phyloP scores from a whole-genome alignment of 805 yeast genomes.

The Metahyphopichia silvanorum region DNA sequence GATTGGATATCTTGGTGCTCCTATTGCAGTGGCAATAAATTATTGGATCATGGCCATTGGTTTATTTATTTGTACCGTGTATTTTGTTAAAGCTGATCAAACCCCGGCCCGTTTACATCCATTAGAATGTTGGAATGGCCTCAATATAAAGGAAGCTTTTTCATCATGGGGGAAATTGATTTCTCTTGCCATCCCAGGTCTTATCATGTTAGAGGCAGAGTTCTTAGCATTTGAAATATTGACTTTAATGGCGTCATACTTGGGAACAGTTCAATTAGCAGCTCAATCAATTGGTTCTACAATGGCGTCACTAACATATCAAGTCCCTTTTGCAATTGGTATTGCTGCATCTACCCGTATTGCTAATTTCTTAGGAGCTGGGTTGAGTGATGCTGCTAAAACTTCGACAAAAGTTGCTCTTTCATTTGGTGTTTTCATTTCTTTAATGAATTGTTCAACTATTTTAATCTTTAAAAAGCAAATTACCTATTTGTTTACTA shows the following conservation, averaged over 20 bases:
- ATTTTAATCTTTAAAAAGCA: constrained; percentile 28
- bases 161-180: constrained; percentile 44
- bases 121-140: constrained; percentile 46
- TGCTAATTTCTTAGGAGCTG: constrained; percentile 55
- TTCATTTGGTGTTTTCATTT: constrained; percentile 32
- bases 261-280: constrained; percentile 52
- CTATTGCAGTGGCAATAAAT: constrained; percentile 55
- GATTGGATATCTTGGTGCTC: constrained; percentile 57
- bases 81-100: constrained; percentile 32
- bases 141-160: constrained; percentile 37
- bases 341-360: constrained; percentile 57
- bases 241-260: constrained; percentile 51
- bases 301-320: constrained; percentile 56
- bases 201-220: constrained; percentile 58
- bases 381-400: constrained; percentile 32
- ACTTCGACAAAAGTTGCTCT: constrained; percentile 35
- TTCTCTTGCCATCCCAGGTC: constrained; percentile 51
- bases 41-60: constrained; percentile 56
- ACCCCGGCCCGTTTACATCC: constrained; percentile 50
- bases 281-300: constrained; percentile 43
- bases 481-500: constrained; percentile 50
- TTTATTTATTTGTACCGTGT: constrained; percentile 34
- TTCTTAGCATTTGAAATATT: constrained; percentile 57
- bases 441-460: constrained; percentile 28
- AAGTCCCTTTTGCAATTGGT: constrained; percentile 56